Evolutionary conservation across 495 filamentous ascomycete genomes (phyloP).

Genomic region (Aspergillus sclerotiicarbonarius): DNA sequence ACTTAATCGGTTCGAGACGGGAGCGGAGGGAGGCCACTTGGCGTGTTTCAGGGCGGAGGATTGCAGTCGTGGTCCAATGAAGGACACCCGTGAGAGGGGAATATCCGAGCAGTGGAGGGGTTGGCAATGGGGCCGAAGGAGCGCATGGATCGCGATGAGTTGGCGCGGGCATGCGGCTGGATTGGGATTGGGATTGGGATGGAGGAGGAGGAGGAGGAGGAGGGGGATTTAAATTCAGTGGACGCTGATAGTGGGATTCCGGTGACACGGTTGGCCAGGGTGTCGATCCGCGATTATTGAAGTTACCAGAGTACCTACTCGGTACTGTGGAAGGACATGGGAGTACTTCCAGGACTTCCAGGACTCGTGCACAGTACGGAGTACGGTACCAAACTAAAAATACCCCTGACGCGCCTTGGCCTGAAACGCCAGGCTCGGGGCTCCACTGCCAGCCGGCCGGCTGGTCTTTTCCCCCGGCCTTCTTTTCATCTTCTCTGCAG

Average conservation of each 20-base stretch:
- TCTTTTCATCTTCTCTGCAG: slow-evolving; percentile 2
- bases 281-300: no score
- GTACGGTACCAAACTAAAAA: background rate
- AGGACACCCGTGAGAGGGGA: background rate
- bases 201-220: no score
- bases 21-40: background rate
- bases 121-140: background rate
- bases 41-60: background rate
- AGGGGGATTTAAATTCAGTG: no score
- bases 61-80: background rate
- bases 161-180: background rate
- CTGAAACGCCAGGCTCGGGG: slow-evolving; percentile 1
- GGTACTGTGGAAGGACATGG: no score
- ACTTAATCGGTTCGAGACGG: background rate
- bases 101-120: no score
- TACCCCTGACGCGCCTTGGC: slow-evolving; percentile 6
- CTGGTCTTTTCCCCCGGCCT: background rate
- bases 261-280: no score
- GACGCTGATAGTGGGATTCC: no score
- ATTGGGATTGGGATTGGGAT: background rate
- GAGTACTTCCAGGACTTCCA: no score
- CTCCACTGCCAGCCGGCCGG: slow-evolving; percentile 5
- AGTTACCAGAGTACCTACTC: no score
- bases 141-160: background rate
- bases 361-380: no score